phyloP scores from a whole-genome alignment of 2,329 filamentous ascomycete species.

The Fusarium avenaceum region DNA sequence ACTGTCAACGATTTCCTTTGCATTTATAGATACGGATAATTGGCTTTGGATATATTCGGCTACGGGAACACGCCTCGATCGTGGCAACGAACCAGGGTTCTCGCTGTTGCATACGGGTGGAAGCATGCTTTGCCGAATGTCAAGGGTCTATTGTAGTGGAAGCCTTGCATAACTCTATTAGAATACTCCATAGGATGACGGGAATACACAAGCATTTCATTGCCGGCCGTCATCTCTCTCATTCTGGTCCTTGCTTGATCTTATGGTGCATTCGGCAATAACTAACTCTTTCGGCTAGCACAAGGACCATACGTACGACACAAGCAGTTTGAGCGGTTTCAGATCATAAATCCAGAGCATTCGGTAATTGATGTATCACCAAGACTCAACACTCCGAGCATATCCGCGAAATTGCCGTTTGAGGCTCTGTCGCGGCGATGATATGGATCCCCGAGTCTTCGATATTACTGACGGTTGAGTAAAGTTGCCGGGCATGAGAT shows the following conservation, averaged over 20 bases:
- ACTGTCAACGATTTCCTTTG: background rate
- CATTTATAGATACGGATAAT: too few relatives aligned
- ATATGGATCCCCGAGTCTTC: background rate
- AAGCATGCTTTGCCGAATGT: constrained; percentile 18
- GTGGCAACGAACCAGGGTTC: constrained; percentile 12
- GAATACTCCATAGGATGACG: background rate
- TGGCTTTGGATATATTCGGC: background rate
- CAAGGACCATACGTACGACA: constrained; percentile 1
- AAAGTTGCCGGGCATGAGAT: constrained; percentile 1
- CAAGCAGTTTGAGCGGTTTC: constrained; percentile 9
- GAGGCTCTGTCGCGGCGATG: background rate
- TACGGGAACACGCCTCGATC: background rate
- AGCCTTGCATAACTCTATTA: constrained; percentile 8
- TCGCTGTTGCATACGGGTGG: constrained; percentile 17
- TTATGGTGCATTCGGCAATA: constrained; percentile 3
- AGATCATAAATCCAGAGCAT: background rate
- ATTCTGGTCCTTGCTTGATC: constrained; percentile 10
- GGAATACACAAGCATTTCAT: constrained; percentile 9
- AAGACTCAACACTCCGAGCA: constrained; percentile 9
- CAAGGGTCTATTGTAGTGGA: constrained; percentile 10
- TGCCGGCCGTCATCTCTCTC: background rate
- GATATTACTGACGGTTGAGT: constrained; percentile 3
- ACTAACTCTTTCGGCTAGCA: constrained; percentile 16
- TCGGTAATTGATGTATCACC: background rate
- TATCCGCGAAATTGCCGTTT: constrained; percentile 10